Conservation (phyloP, 2,329 filamentous ascomycete genomes). For the Metarhizium anisopliae region DNA sequence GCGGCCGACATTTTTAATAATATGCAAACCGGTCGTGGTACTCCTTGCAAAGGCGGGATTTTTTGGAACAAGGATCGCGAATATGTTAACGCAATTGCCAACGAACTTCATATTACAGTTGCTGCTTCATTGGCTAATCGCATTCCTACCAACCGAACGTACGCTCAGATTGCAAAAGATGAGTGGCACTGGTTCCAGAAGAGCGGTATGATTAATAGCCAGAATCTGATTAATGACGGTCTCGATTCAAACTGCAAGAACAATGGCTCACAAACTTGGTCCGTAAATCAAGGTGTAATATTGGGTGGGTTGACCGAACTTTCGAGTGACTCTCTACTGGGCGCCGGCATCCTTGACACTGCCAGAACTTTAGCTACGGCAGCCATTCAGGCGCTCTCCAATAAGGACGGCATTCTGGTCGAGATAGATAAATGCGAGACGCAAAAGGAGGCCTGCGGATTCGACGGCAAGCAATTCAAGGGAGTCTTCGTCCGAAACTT, state of each 20-base stretch:
- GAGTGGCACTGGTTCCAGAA: constrained; percentile 44
- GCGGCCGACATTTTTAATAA: constrained; percentile 47
- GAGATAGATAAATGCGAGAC: constrained; percentile 27
- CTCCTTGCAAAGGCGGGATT: constrained; percentile 41
- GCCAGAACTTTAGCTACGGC: constrained; percentile 44
- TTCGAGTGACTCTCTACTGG: constrained; percentile 28
- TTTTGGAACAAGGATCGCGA: constrained; percentile 45
- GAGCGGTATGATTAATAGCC: constrained; percentile 42
- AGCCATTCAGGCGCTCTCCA: constrained; percentile 35
- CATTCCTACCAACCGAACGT: constrained; percentile 31
- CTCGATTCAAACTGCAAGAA: constrained; percentile 39
- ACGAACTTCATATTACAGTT: constrained; percentile 47
- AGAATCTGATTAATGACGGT: constrained; percentile 45
- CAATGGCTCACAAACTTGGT: constrained; percentile 42
- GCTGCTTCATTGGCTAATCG: constrained; percentile 46
- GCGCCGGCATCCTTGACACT: constrained; percentile 28
- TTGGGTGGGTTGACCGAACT: constrained; percentile 47
- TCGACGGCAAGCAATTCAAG: constrained; percentile 58
- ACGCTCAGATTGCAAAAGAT: constrained; percentile 37
- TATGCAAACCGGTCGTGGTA: constrained; percentile 38
- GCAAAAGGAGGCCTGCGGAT: constrained; percentile 26
- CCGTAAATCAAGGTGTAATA: constrained; percentile 51
- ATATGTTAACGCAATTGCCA: constrained; percentile 46
- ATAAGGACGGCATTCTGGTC: constrained; percentile 36
- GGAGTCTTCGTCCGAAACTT: constrained; percentile 61